Conservation (phyloP, 2,329 filamentous ascomycete genomes). For the Sordariomycetes sp. region DNA sequence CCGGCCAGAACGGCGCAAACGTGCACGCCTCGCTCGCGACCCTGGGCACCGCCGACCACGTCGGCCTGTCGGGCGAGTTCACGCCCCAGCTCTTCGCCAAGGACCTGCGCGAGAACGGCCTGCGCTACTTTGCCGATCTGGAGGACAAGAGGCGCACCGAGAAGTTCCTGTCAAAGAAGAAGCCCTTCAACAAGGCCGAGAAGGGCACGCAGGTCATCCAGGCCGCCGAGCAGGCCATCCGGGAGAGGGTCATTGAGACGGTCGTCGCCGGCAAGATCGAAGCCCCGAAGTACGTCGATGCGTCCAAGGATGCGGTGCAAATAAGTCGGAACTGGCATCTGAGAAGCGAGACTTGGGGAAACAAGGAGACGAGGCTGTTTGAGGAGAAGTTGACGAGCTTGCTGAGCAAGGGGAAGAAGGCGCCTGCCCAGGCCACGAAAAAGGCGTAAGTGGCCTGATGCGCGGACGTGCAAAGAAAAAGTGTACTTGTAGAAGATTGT, state of each 20-base stretch:
- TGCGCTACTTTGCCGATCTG: conserved; percentile 21
- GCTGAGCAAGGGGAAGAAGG: conserved; percentile 12
- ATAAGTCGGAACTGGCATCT: conserved; percentile 26
- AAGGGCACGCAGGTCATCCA: conserved; percentile 16
- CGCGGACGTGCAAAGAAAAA: not conserved
- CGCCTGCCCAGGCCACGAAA: conserved; percentile 10
- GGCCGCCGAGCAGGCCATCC: conserved; percentile 21
- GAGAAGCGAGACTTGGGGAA: conserved; percentile 24
- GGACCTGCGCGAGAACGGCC: conserved; percentile 16
- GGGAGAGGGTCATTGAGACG: conserved; percentile 19
- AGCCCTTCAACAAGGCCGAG: conserved; percentile 7
- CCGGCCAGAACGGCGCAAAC: conserved; percentile 16
- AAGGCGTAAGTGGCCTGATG: conserved; percentile 1
- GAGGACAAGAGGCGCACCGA: conserved; percentile 19
- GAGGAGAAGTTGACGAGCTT: conserved; percentile 27
- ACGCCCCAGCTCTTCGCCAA: conserved; percentile 19
- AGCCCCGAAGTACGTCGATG: conserved; percentile 16
- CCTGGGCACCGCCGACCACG: conserved; percentile 23
- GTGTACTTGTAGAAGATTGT: conserved; percentile 2
- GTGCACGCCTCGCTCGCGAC: conserved; percentile 25
- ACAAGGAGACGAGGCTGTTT: conserved; percentile 23
- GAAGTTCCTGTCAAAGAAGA: conserved; percentile 15
- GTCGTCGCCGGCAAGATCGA: conserved; percentile 27
- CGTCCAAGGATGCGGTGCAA: conserved; percentile 20
- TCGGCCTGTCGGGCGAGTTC: conserved; percentile 19